phyloP scores from a whole-genome alignment of 345 rosid genomes.

The Salix viminalis region DNA sequence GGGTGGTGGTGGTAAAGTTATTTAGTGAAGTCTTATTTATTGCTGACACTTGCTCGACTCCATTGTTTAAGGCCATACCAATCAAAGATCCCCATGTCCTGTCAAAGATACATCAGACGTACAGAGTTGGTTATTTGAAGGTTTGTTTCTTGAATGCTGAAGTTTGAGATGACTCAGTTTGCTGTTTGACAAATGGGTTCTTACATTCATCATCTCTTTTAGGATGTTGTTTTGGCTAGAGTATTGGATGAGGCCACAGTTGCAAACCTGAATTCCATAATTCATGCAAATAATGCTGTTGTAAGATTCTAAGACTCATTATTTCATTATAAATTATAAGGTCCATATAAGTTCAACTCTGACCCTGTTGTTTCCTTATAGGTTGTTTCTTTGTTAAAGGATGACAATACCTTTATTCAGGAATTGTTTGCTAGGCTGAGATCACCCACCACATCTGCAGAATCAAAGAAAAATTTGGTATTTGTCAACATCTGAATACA shows the following conservation, averaged over 20 bases:
- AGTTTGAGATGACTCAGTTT: conserved; percentile 13
- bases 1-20: background rate
- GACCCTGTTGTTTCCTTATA: conserved; percentile 25
- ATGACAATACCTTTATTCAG: conserved; percentile 82
- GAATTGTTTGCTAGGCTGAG: conserved; percentile 73
- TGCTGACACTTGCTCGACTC: conserved; percentile 1
- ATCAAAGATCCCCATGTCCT: conserved; percentile 61
- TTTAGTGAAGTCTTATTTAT: background rate
- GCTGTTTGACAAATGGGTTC: conserved; percentile 10
- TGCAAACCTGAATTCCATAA: conserved; percentile 64
- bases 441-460: conserved; percentile 53
- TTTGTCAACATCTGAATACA: background rate
- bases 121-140: conserved; percentile 85
- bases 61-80: conserved; percentile 60
- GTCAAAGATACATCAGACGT: conserved; percentile 84
- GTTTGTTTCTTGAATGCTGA: conserved; percentile 36
- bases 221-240: conserved; percentile 95
- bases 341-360: background rate
- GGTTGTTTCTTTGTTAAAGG: conserved; percentile 77
- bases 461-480: conserved; percentile 90
- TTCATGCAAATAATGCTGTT: conserved; percentile 63
- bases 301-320: conserved; percentile 44
- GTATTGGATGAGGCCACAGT: conserved; percentile 70
- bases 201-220: conserved; percentile 24
- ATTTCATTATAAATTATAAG: background rate